These are phyloP conservation scores for Hamamelis virginiana DNA, from an alignment of 164 flowering plant genomes.

Conservation along the genomic window DNA sequence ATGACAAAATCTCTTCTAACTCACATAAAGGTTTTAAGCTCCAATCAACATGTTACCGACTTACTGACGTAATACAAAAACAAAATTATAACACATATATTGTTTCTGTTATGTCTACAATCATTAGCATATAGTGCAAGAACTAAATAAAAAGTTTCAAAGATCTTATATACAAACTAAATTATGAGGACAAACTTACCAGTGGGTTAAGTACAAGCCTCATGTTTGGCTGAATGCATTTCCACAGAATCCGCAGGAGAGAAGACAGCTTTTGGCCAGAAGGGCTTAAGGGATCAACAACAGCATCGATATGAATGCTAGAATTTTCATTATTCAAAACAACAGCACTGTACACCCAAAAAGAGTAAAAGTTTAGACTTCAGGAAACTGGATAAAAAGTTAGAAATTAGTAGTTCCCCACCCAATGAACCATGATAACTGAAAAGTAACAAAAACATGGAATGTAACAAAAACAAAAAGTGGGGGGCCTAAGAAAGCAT, in stretches of 20 bases:
- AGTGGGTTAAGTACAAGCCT: slow-evolving; percentile 89
- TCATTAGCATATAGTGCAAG: not conserved
- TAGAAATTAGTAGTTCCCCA: too few relatives aligned
- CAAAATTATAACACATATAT: not conserved
- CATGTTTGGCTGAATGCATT: slow-evolving; percentile 84
- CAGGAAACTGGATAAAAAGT: not conserved
- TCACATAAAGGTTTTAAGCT: not conserved
- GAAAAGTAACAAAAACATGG: too few relatives aligned
- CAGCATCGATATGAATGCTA: slow-evolving; percentile 90
- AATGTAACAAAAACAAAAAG: too few relatives aligned
- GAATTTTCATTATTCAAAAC: slow-evolving; percentile 58
- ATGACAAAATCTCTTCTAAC: too few relatives aligned
- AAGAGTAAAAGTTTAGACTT: not conserved
- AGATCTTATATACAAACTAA: not conserved
- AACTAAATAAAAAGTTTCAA: not conserved
- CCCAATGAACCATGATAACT: too few relatives aligned
- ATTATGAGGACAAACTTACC: slow-evolving; percentile 43
- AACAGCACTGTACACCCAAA: slow-evolving; percentile 66
- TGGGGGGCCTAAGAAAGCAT: too few relatives aligned
- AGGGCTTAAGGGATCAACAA: slow-evolving; percentile 92
- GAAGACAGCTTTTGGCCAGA: slow-evolving; percentile 83
- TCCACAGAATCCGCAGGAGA: slow-evolving; percentile 64
- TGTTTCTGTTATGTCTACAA: not conserved
- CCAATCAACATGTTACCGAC: not conserved
- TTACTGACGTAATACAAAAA: not conserved